Base-by-base conservation (phyloP, 2,329 filamentous ascomycete species). In the Colletotrichum abscissum region DNA sequence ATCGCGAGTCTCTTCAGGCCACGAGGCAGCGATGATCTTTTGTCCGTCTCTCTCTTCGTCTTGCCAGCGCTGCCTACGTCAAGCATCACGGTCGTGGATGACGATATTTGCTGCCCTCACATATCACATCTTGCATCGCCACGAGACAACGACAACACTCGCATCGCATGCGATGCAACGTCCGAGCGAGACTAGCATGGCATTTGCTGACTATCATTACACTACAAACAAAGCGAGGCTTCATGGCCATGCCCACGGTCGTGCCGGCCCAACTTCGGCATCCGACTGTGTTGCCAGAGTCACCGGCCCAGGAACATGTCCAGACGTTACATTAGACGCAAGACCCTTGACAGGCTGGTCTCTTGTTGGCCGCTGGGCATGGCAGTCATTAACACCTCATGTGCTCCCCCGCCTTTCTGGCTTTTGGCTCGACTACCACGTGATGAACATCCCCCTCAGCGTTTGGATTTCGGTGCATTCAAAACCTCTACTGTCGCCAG, bases 1-100 rank as follows among this genome's bases (percentile, higher is more conserved):
- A 56, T 65, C 49, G 70, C 55, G 11, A 72, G 28, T 38, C 30
- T 49, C 38, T 49, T 33, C 22, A 24, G 59, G 52, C 54, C 59
- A 73, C 59, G 70, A 69, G 66, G 12, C 33, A 49, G 19, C 19
- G 56, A 30, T 22, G 64, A 72, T 63, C n/a, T 63, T 46, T 38
- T 22, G 30, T 57, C 26, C 35, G 35, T 19, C 49, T 5, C 55
- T 52, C 57, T 30, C 1, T 3, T 1, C 8, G 54, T 22, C 16
- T 28, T 59, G 55, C 26, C 68, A 14, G 16, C 33, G 28, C 30
- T 11, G 26, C 8, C 65, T 58, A 35, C 42, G 11, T 55, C 16
- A 2, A 63, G 22, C 33, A 42, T 14, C 19, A 30, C 49, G 4
- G 26, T 38, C 19, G 30, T 22, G n/a, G 22, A 24, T 30, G 49